phyloP scores from a whole-genome alignment of 2,329 filamentous ascomycete species.

The Lomentospora prolificans region DNA sequence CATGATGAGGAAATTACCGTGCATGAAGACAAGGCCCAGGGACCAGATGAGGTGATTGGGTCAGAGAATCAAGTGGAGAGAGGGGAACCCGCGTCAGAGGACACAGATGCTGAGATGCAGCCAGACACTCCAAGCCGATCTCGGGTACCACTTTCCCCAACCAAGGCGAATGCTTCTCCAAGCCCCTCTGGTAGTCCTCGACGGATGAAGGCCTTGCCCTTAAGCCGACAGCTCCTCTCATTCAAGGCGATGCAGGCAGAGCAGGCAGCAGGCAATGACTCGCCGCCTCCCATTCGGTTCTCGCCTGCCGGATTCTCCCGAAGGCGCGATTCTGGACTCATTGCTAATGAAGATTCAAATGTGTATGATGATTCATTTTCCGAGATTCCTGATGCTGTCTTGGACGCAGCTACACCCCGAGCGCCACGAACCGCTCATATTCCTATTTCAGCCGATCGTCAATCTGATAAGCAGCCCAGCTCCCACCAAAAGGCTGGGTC shows the following conservation, averaged over 20 bases:
- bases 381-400: conserved; percentile 40
- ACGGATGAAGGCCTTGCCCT: conserved; percentile 19
- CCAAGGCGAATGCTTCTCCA: conserved; percentile 14
- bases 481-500: conserved; percentile 7
- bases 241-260: conserved; percentile 18
- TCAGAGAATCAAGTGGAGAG: background rate
- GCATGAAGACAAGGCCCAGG: background rate
- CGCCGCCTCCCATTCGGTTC: conserved; percentile 8
- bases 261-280: conserved; percentile 4
- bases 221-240: conserved; percentile 24
- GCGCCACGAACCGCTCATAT: conserved; percentile 13
- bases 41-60: background rate
- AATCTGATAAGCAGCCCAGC: background rate
- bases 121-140: background rate
- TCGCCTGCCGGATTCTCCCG: background rate
- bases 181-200: conserved; percentile 26
- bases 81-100: background rate
- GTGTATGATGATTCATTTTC: conserved; percentile 48
- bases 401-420: conserved; percentile 38
- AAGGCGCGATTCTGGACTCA: conserved; percentile 6
- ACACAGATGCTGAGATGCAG: background rate
- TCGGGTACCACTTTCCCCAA: background rate
- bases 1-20: background rate
- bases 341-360: conserved; percentile 21
- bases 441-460: background rate